Base-by-base conservation (phyloP, 495 filamentous ascomycete genomes). In the Aspergillus wentii region DNA sequence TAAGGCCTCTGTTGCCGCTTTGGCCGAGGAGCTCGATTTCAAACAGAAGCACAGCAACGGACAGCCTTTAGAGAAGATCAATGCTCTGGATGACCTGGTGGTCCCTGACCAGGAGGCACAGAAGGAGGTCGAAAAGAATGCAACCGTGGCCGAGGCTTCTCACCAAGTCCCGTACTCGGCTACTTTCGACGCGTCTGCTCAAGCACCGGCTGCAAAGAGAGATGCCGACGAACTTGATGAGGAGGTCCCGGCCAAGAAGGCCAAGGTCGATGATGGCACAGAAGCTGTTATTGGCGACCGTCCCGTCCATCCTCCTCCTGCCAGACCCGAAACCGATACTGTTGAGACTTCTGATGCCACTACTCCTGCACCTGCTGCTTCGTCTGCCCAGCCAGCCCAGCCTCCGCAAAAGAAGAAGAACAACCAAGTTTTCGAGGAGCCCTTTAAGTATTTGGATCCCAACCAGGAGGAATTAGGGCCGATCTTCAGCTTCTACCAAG, bases 391-490 rank as follows among this genome's bases (percentile, higher is more conserved):
- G 52, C 57, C 42, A 25, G 30, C 44, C 3, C 46, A 51, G 52
- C 57, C 41, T 44, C 54, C 42, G 32, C 56, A 57, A 57, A 71
- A 70, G 48, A 64, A 62, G 42, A 69, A 66, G 22, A 71, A 52
- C 40, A 72, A 56, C 41, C 78, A 71, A 56, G 64, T 71, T 11
- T 68, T 79, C 38, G 90, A 94, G 59, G 92, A 96, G 51, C 86
- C 88, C 0, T 98, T 94, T 74, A 94, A 89, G 49, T 98, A 86
- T 59, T 70, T 98, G 36, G 51, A 77, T 9, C 64, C 76, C 0
- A 69, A 83, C 36, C 83, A 96, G 53, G 59, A 71, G 3, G 88
- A 91, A 42, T 77, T 97, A 17, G 51, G 78, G 16, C 66, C 73
- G 16, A 89, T 97, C 37, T 79, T 77, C 42, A 53, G 69, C 0